These are phyloP conservation scores for Diplodia sapinea DNA, from an alignment of 2,329 filamentous ascomycete species.

Conservation along the genomic window DNA sequence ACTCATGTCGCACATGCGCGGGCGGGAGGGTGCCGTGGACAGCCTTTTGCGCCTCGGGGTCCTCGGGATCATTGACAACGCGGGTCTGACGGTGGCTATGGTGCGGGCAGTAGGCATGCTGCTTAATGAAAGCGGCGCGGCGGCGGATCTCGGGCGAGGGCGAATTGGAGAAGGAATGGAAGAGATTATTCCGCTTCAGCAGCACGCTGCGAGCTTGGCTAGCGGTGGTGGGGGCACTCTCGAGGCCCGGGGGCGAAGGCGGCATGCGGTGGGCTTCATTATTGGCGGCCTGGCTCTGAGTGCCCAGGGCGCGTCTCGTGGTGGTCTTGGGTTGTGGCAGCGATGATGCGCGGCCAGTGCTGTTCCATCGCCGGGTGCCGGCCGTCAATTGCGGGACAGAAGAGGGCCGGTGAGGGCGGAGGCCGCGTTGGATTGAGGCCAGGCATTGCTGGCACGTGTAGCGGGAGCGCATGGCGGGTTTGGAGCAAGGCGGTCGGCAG, in stretches of 20 bases:
- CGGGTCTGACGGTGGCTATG: slow-evolving; percentile 81
- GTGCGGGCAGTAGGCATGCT: slow-evolving; percentile 93
- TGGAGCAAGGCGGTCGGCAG: background rate
- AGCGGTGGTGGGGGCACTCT: slow-evolving; percentile 39
- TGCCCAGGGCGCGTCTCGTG: slow-evolving; percentile 33
- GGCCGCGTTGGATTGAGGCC: slow-evolving; percentile 40
- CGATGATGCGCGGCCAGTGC: slow-evolving; percentile 37
- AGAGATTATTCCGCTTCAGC: slow-evolving; percentile 79
- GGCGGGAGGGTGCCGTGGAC: slow-evolving; percentile 66
- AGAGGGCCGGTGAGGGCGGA: slow-evolving; percentile 37
- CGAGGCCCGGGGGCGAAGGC: slow-evolving; percentile 37
- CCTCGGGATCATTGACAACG: slow-evolving; percentile 67
- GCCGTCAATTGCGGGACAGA: slow-evolving; percentile 35
- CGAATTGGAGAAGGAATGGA: slow-evolving; percentile 89
- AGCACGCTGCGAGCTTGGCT: slow-evolving; percentile 40
- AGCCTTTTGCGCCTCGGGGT: slow-evolving; percentile 66
- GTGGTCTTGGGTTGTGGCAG: slow-evolving; percentile 35
- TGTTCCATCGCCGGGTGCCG: slow-evolving; percentile 38
- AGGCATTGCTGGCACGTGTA: slow-evolving; percentile 52
- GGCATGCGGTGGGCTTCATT: slow-evolving; percentile 41
- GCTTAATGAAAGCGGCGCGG: slow-evolving; percentile 87
- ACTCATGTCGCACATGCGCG: slow-evolving; percentile 89
- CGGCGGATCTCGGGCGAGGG: slow-evolving; percentile 86
- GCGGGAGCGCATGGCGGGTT: slow-evolving; percentile 45
- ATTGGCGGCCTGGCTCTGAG: slow-evolving; percentile 36